Percentiles rank a stretch among this genome's conserved stretches.
phyloP scores from a whole-genome alignment of 2,329 filamentous ascomycete species.

The Pseudocercospora cruenta region DNA sequence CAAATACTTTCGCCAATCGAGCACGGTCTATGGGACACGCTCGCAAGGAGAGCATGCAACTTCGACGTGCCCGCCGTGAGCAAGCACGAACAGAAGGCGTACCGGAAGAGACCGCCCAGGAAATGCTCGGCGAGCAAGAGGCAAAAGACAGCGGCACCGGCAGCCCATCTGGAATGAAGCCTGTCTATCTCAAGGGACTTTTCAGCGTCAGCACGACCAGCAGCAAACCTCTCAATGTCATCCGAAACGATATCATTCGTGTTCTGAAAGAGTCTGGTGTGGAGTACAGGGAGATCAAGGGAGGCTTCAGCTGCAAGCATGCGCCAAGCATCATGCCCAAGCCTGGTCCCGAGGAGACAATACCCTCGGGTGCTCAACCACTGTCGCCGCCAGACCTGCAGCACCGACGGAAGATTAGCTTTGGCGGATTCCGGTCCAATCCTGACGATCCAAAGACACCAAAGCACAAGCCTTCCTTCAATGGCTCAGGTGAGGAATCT shows the following conservation, averaged over 20 bases:
- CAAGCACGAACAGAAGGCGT: conserved; percentile 67
- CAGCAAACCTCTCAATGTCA: conserved; percentile 82
- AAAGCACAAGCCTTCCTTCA: conserved; percentile 77
- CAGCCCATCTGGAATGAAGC: conserved; percentile 79
- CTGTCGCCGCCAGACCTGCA: conserved; percentile 53
- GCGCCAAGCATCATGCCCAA: conserved; percentile 84
- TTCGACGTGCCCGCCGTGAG: conserved; percentile 67
- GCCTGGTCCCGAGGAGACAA: conserved; percentile 50
- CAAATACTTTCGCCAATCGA: conserved; percentile 66
- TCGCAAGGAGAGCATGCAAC: conserved; percentile 88
- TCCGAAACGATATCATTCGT: conserved; percentile 85
- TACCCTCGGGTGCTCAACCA: conserved; percentile 61
- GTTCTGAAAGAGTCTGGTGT: conserved; percentile 86
- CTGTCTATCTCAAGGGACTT: conserved; percentile 91
- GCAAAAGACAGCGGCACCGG: conserved; percentile 54
- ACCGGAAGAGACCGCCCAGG: conserved; percentile 86
- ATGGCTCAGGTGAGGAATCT: conserved; percentile 61
- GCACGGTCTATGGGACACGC: conserved; percentile 89
- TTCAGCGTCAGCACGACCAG: conserved; percentile 98
- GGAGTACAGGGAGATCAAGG: conserved; percentile 89
- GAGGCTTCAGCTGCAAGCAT: conserved; percentile 88
- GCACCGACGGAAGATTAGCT: conserved; percentile 80
- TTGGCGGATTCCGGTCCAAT: conserved; percentile 70
- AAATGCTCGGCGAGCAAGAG: conserved; percentile 63
- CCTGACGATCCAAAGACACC: conserved; percentile 58